Evolutionary conservation across 345 rosid genomes (phyloP).

Genomic region (Isatis tinctoria): DNA sequence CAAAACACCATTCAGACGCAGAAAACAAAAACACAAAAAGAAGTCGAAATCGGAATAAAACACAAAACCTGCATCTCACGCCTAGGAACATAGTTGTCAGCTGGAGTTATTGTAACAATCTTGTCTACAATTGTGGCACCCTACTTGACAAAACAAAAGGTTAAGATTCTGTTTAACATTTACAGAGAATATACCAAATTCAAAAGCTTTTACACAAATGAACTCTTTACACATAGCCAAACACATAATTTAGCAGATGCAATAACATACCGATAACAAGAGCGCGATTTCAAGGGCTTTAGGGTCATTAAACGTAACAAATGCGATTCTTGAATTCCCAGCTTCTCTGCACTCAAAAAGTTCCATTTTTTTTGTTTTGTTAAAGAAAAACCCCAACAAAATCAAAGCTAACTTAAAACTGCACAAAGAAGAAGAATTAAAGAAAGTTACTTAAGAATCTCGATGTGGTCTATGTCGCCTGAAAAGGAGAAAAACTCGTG

Average conservation of each 20-base stretch:
- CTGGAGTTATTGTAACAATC: constrained; percentile 62
- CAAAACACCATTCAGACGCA: constrained; percentile 4
- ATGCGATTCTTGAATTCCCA: constrained; percentile 52
- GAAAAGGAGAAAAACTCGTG: constrained; percentile 98
- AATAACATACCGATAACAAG: constrained; percentile 52
- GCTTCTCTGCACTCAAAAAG: constrained; percentile 45
- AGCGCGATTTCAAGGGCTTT: constrained; percentile 92
- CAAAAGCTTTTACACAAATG: background rate
- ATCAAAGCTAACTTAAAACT: background rate
- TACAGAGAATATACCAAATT: background rate
- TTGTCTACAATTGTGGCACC: constrained; percentile 92
- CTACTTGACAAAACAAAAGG: constrained; percentile 34
- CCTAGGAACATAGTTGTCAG: constrained; percentile 59
- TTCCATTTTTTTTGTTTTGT: background rate
- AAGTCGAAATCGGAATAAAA: background rate
- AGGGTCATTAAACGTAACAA: constrained; percentile 80
- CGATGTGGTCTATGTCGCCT: constrained; percentile 75
- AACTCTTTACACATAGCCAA: background rate
- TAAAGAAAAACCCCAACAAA: background rate
- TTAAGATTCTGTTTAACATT: background rate
- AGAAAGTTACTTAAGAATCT: constrained; percentile 48
- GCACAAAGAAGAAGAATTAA: background rate
- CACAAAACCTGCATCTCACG: constrained; percentile 44
- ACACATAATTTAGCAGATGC: background rate
- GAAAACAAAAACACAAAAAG: too few species aligned